Conservation (phyloP, 2,329 filamentous ascomycete genomes). For the Alternaria burnsii region DNA sequence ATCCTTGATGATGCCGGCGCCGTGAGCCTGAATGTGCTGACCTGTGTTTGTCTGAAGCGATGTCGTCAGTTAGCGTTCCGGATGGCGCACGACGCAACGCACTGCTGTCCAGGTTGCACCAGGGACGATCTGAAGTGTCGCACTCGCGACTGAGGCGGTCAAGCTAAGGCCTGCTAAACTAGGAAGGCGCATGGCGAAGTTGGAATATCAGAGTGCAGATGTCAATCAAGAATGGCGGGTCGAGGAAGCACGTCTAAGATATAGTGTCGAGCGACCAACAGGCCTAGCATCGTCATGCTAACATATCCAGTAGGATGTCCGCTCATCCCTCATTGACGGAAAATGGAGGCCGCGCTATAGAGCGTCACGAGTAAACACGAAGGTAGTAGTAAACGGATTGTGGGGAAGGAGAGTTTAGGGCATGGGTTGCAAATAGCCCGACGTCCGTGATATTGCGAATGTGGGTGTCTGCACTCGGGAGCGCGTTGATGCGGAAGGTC, state of each 20-base stretch:
- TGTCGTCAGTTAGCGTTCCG: conserved; percentile 16
- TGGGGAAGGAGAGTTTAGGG: conserved; percentile 21
- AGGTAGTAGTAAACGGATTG: conserved; percentile 19
- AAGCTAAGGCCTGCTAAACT: conserved; percentile 20
- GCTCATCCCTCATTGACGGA: conserved; percentile 20
- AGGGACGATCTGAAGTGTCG: conserved; percentile 50
- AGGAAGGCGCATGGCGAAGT: conserved; percentile 31
- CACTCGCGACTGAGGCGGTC: conserved; percentile 31
- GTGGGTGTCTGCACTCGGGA: background rate
- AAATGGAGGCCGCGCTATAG: background rate
- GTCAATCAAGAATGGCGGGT: background rate
- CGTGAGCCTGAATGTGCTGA: conserved; percentile 72
- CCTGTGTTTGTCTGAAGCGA: conserved; percentile 51
- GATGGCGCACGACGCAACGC: conserved; percentile 4
- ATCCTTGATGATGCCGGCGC: conserved; percentile 69
- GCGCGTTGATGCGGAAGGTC: background rate
- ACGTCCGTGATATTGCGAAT: background rate
- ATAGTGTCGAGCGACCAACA: background rate
- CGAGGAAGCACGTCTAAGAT: background rate
- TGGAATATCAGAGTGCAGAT: background rate
- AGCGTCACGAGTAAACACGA: conserved; percentile 21
- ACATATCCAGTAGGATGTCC: too few relatives aligned
- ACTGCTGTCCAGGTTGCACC: conserved; percentile 53
- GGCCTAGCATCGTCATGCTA: background rate
- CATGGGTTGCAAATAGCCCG: conserved; percentile 1